Base-by-base conservation (phyloP, 495 filamentous ascomycete species). In the Cetradonia linearis region DNA sequence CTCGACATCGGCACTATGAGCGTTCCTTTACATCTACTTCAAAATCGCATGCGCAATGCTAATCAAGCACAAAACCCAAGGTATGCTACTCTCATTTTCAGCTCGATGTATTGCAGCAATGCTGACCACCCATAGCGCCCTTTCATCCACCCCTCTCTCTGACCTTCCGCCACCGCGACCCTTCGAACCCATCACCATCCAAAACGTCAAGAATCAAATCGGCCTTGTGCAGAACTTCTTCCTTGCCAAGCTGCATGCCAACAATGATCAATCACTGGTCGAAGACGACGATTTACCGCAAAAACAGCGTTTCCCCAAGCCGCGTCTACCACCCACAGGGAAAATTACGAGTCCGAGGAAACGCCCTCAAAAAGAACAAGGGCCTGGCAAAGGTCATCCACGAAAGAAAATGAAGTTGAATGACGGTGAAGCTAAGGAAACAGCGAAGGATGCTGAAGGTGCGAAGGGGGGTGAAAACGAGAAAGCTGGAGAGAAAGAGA, bases 241-340 rank as follows among this genome's bases (percentile, higher is more conserved):
- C 78, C 83, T 87, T 56, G 81, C 82, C 64, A 95, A 94, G 69
- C 74, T 99, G 48, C 84, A 88, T 66, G 83, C 87, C 49, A 88
- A 89, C 69, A 80, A 81, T 68, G 86, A 92, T 67, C 80, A 90
- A 68, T 84, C 88, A 36, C 78, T 97, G 62, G 75, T 94, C 47
- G 93, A 99, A 77, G 93, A 99, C 71, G 91, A 97, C 66, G 92
- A 97, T 63, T 74, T 99, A 28, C 94, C 94, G 31, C 78, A 81
- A 34, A 97, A 97, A 70, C 91, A 96, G 72, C 78, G 92, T 47
- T 83, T 86, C 59, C 88, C 91, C n/a, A 88, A 89, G 66, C 91
- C 93, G n/a, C 79, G 93, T 63, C 81, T 99, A 23, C 91, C 91
- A 59, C 89, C 92, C 44, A 96, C 88, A 25, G 93, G 93, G 61